These are phyloP conservation scores for Laguncularia racemosa DNA, from an alignment of 345 rosid species.

Conservation along the genomic window DNA sequence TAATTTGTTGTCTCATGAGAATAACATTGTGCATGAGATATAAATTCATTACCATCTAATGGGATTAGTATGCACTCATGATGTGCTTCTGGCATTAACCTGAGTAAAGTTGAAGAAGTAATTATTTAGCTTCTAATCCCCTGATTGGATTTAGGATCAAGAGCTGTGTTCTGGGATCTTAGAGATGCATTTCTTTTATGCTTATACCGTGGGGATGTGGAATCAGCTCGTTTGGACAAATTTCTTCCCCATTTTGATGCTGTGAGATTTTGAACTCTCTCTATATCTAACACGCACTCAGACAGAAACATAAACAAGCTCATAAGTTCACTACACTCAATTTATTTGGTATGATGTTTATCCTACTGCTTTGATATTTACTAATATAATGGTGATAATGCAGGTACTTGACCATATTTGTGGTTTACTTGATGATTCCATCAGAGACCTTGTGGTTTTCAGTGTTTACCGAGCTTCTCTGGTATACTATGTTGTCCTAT, in stretches of 20 bases:
- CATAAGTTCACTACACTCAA: neutral
- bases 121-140: neutral
- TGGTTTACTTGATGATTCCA: conserved; percentile 60
- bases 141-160: conserved; percentile 47
- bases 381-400: conserved; percentile 9
- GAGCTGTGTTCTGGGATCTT: conserved; percentile 86
- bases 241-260: conserved; percentile 66
- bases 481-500: conserved; percentile 29
- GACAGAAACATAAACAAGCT: neutral
- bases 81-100: no score
- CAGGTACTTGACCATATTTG: conserved; percentile 82
- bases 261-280: conserved; percentile 37
- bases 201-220: conserved; percentile 67
- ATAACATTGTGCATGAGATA: no score
- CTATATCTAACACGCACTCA: conserved; percentile 2
- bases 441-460: conserved; percentile 76
- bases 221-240: conserved; percentile 69
- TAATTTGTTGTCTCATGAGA: neutral
- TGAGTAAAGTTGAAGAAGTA: no score
- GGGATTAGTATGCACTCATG: no score
- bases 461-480: conserved; percentile 67
- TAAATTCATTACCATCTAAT: no score
- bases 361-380: neutral
- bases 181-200: conserved; percentile 61
- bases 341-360: neutral